A percentile compares a stretch with the other conserved stretches of the same genome.
Evolutionary conservation across 2,329 filamentous ascomycete species (phyloP).

Genomic region (Aspergillus pseudoterreus): DNA sequence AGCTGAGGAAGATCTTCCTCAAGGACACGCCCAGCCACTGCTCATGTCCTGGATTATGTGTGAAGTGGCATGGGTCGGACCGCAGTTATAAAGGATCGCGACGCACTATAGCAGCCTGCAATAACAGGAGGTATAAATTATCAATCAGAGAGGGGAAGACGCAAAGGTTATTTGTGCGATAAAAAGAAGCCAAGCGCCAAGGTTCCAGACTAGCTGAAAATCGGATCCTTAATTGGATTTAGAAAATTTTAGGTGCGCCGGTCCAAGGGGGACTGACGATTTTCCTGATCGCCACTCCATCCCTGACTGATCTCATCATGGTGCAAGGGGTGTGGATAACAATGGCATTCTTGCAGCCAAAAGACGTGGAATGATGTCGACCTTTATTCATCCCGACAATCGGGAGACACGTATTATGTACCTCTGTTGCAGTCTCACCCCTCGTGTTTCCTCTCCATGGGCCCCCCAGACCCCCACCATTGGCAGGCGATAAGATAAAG

Average conservation of each 20-base stretch:
- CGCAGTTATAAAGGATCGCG: background rate
- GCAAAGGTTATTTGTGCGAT: background rate
- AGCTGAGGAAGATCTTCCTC: background rate
- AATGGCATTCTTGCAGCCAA: too few relatives aligned
- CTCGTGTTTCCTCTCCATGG: too few relatives aligned
- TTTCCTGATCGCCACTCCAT: too few relatives aligned
- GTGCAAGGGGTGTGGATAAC: too few relatives aligned
- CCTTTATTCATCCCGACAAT: too few relatives aligned
- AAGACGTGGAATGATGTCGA: too few relatives aligned
- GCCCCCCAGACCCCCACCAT: background rate
- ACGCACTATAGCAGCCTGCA: background rate
- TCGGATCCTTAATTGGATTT: background rate
- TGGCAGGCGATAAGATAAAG: background rate
- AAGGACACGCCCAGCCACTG: background rate
- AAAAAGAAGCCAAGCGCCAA: background rate
- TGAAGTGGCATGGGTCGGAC: background rate
- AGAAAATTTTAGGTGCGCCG: background rate
- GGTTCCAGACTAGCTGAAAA: background rate
- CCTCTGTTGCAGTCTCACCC: too few relatives aligned
- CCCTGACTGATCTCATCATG: too few relatives aligned
- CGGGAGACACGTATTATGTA: too few relatives aligned
- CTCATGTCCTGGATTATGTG: background rate
- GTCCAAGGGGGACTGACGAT: too few relatives aligned
- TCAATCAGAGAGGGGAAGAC: slow-evolving; percentile 1
- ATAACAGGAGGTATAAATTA: background rate